These are phyloP conservation scores for Abortiporus biennis DNA, from an alignment of 1,284 basidiomycete species.

Conservation along the genomic window DNA sequence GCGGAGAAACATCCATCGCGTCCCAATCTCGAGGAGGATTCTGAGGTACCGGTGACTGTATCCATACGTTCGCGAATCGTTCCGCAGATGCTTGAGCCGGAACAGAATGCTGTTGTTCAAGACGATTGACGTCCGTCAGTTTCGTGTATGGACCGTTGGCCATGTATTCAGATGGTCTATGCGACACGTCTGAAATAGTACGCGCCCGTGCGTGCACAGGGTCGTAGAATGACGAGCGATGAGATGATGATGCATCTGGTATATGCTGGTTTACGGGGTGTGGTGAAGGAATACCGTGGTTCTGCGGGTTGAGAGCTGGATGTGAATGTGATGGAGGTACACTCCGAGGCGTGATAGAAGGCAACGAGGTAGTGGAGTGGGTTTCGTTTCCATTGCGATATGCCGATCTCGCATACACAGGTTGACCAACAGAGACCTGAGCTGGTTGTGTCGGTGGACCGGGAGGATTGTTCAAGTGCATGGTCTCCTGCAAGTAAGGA, in stretches of 20 bases:
- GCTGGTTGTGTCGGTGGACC: slow-evolving; percentile 34
- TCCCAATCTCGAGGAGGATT: slow-evolving; percentile 39
- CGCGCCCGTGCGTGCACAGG: slow-evolving; percentile 19
- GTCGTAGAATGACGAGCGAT: slow-evolving; percentile 50
- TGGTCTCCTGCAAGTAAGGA: slow-evolving; percentile 76
- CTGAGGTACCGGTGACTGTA: no score
- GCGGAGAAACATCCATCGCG: slow-evolving; percentile 53
- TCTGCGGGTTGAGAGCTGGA: slow-evolving; percentile 31
- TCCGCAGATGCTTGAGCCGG: slow-evolving; percentile 16
- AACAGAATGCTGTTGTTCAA: slow-evolving; percentile 17
- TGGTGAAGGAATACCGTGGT: slow-evolving; percentile 34
- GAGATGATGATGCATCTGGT: slow-evolving; percentile 45
- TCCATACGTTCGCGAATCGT: slow-evolving; percentile 16
- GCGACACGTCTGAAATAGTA: slow-evolving; percentile 28
- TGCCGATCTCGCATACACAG: slow-evolving; percentile 19
- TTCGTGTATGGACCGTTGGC: slow-evolving; percentile 24
- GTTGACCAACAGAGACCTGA: slow-evolving; percentile 22
- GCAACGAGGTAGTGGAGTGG: slow-evolving; percentile 30
- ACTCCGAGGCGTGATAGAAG: slow-evolving; percentile 46
- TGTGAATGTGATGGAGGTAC: slow-evolving; percentile 60
- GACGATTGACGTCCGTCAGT: slow-evolving; percentile 15
- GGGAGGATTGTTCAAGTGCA: slow-evolving; percentile 63
- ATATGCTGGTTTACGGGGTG: slow-evolving; percentile 28
- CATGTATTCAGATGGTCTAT: slow-evolving; percentile 29
- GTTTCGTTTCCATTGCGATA: slow-evolving; percentile 27